Evolutionary conservation across 2,329 filamentous ascomycete species (phyloP), one percentile per base, ranked within the genome.

Genomic region (Macroventuria anomochaeta): DNA sequence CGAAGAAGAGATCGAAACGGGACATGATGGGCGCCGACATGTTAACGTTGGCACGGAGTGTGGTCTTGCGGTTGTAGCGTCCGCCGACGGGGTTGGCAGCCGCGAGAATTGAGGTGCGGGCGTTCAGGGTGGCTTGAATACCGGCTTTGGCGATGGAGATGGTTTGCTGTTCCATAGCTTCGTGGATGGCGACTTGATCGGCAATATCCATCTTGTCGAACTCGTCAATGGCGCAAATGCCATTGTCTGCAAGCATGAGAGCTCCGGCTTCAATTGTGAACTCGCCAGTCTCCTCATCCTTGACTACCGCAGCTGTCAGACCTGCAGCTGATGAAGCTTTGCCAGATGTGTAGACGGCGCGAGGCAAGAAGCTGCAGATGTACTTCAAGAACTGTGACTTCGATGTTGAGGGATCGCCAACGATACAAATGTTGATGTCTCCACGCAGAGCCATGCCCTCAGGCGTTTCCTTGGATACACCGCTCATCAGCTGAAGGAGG

Each of bases 161-260:
- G 5, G 95, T 99, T 77, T 99, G 95, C 80, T 99, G 95, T 84
- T 99, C 95, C 95, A 99, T 99, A 55, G 95, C 95, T 85, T 99
- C 95, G 83, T 99, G 95, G 69, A 99, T 99, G 62, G 95, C 95
- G 49, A 99, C 95, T 78, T 99, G 95, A 74, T 99, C 95, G 46
- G 81, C 87, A 58, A 99, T 90, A 69, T 99, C 95, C 95, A 99
- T 99, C 80, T 99, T 99, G 85, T 99, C 95, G 67, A 99, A 99
- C 74, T 99, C 95, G 72, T 99, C 95, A 72, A 99, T 99, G 55
- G 92, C 93, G 76, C 95, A 99, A 67, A 97, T 96, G 47, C 95
- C 95, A 63, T 96, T 97, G 69, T 97, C 85, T 18, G 95, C 95
- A 57, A 99, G 81, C 95, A 99, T 97, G 53, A 99, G 85, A 11